A percentile compares a stretch with the other conserved stretches of the same genome.
Evolutionary conservation across 768 basidiomycete genomes (phyloP).

Genomic region (Suillus subalutaceus): DNA sequence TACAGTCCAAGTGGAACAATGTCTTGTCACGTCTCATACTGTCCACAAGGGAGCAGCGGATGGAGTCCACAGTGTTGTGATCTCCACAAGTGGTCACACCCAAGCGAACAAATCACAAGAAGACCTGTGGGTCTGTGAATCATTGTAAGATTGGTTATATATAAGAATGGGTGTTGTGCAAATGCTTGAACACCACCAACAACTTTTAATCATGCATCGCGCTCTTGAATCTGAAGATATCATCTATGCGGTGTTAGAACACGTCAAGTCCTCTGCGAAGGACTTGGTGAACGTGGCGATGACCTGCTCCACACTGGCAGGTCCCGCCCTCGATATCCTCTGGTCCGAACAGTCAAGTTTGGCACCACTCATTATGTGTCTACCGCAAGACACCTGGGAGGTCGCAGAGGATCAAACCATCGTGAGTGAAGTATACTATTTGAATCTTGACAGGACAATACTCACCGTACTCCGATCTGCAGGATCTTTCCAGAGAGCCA

Average conservation of each 20-base stretch:
- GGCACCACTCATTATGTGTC: neutral
- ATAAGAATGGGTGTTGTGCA: neutral
- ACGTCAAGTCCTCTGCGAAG: neutral
- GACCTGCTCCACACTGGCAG: neutral
- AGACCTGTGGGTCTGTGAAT: neutral
- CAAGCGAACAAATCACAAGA: neutral
- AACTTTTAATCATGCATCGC: neutral
- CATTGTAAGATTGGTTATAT: neutral
- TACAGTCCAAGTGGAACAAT: neutral
- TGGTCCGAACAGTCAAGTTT: neutral
- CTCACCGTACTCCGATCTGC: neutral
- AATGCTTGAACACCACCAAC: too few relatives aligned
- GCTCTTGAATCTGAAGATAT: neutral
- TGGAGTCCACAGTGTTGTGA: neutral
- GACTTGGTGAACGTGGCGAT: neutral
- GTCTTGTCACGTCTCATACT: neutral
- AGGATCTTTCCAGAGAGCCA: neutral
- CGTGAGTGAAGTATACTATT: neutral
- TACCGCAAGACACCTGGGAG: neutral
- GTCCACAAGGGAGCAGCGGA: neutral
- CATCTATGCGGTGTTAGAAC: neutral
- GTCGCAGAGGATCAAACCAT: neutral
- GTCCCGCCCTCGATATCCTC: neutral
- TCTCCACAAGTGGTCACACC: neutral
- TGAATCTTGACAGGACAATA: neutral